phyloP scores from a whole-genome alignment of 2,329 filamentous ascomycete species.

The Colletotrichum agaves region DNA sequence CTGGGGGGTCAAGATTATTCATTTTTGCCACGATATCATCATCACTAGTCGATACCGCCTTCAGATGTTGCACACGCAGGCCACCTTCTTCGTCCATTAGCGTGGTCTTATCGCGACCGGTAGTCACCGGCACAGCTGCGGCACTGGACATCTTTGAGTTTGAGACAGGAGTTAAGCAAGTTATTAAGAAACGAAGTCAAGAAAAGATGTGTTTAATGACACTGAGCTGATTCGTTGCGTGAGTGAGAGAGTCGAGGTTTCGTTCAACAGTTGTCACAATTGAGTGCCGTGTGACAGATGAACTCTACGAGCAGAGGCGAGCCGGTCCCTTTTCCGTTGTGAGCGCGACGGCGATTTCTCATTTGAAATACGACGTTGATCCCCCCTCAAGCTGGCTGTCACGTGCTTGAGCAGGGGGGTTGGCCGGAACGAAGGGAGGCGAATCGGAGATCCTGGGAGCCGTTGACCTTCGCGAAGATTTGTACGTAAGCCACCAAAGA shows the following conservation, averaged over 20 bases:
- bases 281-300: neutral
- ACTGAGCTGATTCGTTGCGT: no score
- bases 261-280: neutral
- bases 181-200: neutral
- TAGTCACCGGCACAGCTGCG: neutral
- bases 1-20: slow-evolving; percentile 37
- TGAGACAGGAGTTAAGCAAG: neutral
- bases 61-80: neutral
- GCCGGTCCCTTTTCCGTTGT: slow-evolving; percentile 1
- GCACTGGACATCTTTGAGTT: neutral
- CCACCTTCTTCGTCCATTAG: slow-evolving; percentile 6
- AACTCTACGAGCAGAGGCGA: neutral
- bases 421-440: slow-evolving; percentile 4
- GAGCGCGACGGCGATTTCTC: no score
- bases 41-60: neutral
- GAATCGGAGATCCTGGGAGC: neutral
- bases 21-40: slow-evolving; percentile 34
- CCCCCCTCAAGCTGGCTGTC: neutral
- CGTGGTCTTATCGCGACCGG: neutral
- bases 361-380: neutral
- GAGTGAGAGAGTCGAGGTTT: no score
- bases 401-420: neutral
- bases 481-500: neutral
- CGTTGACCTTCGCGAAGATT: neutral
- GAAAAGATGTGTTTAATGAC: neutral